Conservation (phyloP, 2,329 filamentous ascomycete species). For the Paracoccidioides lutzii region DNA sequence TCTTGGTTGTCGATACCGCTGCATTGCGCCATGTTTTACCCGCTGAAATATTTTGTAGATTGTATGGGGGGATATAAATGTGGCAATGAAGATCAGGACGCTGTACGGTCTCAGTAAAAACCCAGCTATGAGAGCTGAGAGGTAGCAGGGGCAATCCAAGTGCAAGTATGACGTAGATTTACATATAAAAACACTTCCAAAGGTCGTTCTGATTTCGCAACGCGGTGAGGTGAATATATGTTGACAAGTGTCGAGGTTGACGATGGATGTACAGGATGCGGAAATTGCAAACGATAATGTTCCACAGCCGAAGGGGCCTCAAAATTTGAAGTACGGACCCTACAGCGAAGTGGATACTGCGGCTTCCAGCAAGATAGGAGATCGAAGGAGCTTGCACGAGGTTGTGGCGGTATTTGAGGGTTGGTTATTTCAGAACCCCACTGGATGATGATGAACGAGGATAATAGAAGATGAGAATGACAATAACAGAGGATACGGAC, state of each 20-base stretch:
- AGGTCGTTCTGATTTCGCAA: background rate
- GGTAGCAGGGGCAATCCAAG: too few relatives aligned
- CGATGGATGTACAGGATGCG: background rate
- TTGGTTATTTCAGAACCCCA: background rate
- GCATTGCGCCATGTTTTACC: background rate
- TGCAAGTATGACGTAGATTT: too few relatives aligned
- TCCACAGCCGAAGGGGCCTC: background rate
- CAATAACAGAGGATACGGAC: background rate
- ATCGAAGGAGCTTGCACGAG: background rate
- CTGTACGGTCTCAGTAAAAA: background rate
- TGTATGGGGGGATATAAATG: background rate
- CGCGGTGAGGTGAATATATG: background rate
- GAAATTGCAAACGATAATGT: background rate
- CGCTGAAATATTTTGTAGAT: background rate
- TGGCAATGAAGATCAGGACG: background rate
- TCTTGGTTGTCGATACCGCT: conserved; percentile 1
- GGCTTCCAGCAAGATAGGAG: background rate
- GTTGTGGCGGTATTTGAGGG: too few relatives aligned
- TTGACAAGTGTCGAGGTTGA: background rate
- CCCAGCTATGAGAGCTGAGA: background rate
- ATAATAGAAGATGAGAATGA: background rate
- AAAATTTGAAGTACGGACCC: background rate
- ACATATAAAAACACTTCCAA: too few relatives aligned
- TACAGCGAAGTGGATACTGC: background rate
- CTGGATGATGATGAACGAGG: background rate